A percentile compares a stretch with the other conserved stretches of the same genome.
phyloP scores from a whole-genome alignment of 305 asterid genomes.

The Coffea humblotiana region DNA sequence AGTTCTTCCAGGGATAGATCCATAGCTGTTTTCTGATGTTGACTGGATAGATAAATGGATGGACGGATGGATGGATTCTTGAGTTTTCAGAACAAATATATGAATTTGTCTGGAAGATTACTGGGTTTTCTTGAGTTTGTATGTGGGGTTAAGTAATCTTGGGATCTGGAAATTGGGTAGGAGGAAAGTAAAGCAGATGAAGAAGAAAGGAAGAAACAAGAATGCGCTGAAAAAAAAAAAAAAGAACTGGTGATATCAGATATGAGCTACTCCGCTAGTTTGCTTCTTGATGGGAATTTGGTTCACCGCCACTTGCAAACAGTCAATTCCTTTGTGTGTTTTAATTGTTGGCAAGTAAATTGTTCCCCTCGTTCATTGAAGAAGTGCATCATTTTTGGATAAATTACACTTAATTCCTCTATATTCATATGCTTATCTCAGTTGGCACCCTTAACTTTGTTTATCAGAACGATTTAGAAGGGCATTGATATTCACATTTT shows the following conservation, averaged over 20 bases:
- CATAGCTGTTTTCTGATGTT: slow-evolving; percentile 30
- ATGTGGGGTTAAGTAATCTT: not conserved
- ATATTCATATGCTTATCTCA: too few relatives aligned
- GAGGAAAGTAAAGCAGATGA: not conserved
- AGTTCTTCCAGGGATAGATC: slow-evolving; percentile 85
- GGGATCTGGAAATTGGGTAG: slow-evolving; percentile 2
- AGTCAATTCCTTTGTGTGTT: too few relatives aligned
- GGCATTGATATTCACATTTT: too few relatives aligned
- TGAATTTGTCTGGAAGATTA: not conserved
- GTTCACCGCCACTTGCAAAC: not conserved
- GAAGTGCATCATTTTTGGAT: too few relatives aligned
- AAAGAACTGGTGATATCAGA: too few relatives aligned
- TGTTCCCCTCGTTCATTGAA: too few relatives aligned
- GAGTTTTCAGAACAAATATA: not conserved
- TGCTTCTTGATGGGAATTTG: not conserved
- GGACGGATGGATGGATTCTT: not conserved
- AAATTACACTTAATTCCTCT: too few relatives aligned
- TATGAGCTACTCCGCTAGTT: not conserved
- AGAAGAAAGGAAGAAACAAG: too few relatives aligned
- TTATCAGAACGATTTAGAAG: too few relatives aligned
- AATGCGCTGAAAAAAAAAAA: too few relatives aligned
- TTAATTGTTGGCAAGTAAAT: too few relatives aligned
- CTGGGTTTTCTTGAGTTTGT: not conserved
- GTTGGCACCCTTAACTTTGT: too few relatives aligned
- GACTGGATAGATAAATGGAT: not conserved